Conservation (phyloP, 257 asterid species). For the Hygrophila difformis region DNA sequence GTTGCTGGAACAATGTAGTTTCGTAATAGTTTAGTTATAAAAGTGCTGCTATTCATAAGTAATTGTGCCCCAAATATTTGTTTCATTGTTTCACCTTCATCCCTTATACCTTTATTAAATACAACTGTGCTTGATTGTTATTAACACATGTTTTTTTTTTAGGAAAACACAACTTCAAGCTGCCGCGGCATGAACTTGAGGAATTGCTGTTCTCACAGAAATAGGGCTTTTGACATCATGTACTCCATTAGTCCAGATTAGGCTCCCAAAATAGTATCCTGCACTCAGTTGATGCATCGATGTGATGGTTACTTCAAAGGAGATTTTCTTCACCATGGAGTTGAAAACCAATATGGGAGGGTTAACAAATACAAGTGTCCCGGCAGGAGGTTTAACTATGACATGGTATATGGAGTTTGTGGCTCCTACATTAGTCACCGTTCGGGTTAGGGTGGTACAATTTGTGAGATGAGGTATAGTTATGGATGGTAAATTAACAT, state of each 20-base stretch:
- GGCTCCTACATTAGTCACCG: constrained; percentile 39
- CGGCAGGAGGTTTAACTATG: constrained; percentile 34
- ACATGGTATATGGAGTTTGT: constrained; percentile 24
- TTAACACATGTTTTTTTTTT: too few relatives aligned
- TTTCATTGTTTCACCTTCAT: not conserved
- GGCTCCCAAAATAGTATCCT: constrained; percentile 39
- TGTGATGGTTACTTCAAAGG: constrained; percentile 29
- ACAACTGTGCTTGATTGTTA: too few relatives aligned
- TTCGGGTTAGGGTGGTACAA: constrained; percentile 22
- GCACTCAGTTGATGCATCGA: constrained; percentile 20
- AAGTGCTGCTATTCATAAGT: not conserved
- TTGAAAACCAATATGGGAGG: constrained; percentile 31
- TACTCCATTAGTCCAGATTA: constrained; percentile 34
- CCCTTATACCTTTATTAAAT: too few relatives aligned
- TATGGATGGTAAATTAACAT: constrained; percentile 41
- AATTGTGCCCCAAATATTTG: not conserved
- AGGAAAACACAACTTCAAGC: not conserved
- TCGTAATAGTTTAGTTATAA: not conserved
- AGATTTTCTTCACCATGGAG: constrained; percentile 19
- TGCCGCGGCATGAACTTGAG: constrained; percentile 10
- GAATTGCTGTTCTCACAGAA: constrained; percentile 22
- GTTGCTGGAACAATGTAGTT: not conserved
- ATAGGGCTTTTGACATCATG: constrained; percentile 25
- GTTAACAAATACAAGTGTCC: constrained; percentile 21
- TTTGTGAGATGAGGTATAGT: constrained; percentile 26